Evolutionary conservation across 2,329 filamentous ascomycete species (phyloP).

Genomic region (Ophiostoma tasmaniense): DNA sequence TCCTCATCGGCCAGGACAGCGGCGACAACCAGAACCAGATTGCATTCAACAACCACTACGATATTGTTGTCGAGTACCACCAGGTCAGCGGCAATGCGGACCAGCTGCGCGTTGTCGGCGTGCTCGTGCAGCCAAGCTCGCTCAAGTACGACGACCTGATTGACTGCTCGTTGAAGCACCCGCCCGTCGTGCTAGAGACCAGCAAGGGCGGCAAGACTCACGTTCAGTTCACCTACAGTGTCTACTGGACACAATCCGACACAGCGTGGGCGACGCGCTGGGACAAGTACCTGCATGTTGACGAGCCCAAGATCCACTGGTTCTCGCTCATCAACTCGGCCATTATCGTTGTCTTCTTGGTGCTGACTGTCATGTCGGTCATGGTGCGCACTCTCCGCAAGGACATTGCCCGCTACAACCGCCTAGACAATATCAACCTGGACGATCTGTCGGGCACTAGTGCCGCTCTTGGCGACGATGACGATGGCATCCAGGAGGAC

Average conservation of each 20-base stretch:
- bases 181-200: constrained; percentile 54
- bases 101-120: constrained; percentile 82
- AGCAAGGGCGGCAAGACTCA: constrained; percentile 46
- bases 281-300: constrained; percentile 98
- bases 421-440: constrained; percentile 80
- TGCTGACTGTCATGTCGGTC: constrained; percentile 87
- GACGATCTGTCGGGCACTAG: constrained; percentile 79
- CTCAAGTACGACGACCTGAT: constrained; percentile 46
- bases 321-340: constrained; percentile 96
- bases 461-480: constrained; percentile 42
- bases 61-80: constrained; percentile 90
- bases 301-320: constrained; percentile 98
- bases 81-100: constrained; percentile 57
- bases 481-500: constrained; percentile 93
- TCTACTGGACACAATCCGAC: constrained; percentile 74
- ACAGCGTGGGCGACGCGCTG: constrained; percentile 95
- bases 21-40: constrained; percentile 43
- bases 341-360: constrained; percentile 85
- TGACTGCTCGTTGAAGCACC: constrained; percentile 54
- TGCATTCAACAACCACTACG: constrained; percentile 84
- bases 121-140: constrained; percentile 77
- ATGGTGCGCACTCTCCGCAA: constrained; percentile 80
- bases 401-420: constrained; percentile 95
- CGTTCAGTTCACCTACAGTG: constrained; percentile 85
- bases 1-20: constrained; percentile 60